phyloP scores from a whole-genome alignment of 2,329 filamentous ascomycete genomes.

The Neonectria hederae region DNA sequence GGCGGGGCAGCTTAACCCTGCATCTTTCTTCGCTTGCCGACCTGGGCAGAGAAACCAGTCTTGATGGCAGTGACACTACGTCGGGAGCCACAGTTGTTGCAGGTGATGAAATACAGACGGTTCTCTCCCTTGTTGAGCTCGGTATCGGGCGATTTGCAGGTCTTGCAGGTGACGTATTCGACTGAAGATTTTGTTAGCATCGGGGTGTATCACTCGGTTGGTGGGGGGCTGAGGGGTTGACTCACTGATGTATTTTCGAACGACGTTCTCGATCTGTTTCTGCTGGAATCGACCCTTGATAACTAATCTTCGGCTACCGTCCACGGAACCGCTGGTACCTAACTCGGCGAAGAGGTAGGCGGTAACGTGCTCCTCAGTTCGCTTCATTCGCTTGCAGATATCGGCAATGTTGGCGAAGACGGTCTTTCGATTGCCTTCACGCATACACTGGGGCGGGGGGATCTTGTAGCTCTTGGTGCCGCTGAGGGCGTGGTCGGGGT shows the following conservation, averaged over 20 bases:
- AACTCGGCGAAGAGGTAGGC: constrained; percentile 97
- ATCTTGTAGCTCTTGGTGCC: constrained; percentile 98
- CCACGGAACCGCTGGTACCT: constrained; percentile 95
- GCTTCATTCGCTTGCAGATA: constrained; percentile 99
- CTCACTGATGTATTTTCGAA: constrained; percentile 93
- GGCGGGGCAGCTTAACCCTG: constrained; percentile 68
- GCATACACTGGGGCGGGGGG: constrained; percentile 95
- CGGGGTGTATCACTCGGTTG: neutral
- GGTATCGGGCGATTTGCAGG: constrained; percentile 92
- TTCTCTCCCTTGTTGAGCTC: constrained; percentile 99
- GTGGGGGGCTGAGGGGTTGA: constrained; percentile 34
- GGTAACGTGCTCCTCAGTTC: constrained; percentile 96
- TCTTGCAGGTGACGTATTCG: constrained; percentile 99
- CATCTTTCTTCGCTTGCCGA: constrained; percentile 98
- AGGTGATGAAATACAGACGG: constrained; percentile 98
- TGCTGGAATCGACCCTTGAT: constrained; percentile 99
- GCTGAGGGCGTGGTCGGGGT: constrained; percentile 91
- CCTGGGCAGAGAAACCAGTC: constrained; percentile 99
- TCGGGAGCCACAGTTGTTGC: constrained; percentile 83
- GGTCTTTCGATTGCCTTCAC: constrained; percentile 99
- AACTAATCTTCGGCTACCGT: constrained; percentile 90
- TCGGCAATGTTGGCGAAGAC: constrained; percentile 99
- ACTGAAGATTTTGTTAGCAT: constrained; percentile 59
- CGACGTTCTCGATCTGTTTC: constrained; percentile 98
- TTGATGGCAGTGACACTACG: constrained; percentile 97